These are phyloP conservation scores for Eurotiales sp. DNA, from an alignment of 2,329 filamentous ascomycete species.

Conservation along the genomic window DNA sequence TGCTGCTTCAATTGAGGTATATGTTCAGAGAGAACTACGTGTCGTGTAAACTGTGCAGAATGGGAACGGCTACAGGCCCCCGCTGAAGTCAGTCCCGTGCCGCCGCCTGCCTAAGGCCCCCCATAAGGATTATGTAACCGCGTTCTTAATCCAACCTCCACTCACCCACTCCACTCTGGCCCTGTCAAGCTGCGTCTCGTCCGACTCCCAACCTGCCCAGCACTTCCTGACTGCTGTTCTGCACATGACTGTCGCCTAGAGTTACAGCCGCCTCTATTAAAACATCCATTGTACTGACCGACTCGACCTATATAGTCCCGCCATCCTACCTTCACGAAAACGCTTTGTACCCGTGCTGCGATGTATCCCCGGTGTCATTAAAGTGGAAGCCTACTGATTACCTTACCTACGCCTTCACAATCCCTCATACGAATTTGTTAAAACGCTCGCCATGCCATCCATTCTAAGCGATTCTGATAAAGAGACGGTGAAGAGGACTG, in stretches of 20 bases:
- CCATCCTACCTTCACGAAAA: not conserved
- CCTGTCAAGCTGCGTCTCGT: not conserved
- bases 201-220: no score
- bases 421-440: slow-evolving; percentile 9
- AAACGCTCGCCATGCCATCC: slow-evolving; percentile 48
- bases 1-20: no score
- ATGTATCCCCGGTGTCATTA: slow-evolving; percentile 11
- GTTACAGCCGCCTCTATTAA: no score
- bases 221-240: not conserved
- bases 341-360: not conserved
- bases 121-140: slow-evolving; percentile 7
- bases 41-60: not conserved
- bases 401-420: slow-evolving; percentile 1
- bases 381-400: slow-evolving; percentile 12
- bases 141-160: not conserved
- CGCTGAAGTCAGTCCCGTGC: slow-evolving; percentile 2
- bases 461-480: slow-evolving; percentile 91
- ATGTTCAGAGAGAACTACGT: no score
- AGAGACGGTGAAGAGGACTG: slow-evolving; percentile 89
- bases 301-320: not conserved
- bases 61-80: not conserved
- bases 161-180: not conserved
- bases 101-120: not conserved
- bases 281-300: not conserved
- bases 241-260: not conserved